Conservation (phyloP, 495 filamentous ascomycete species). For the Umbilicaria muhlenbergii region DNA sequence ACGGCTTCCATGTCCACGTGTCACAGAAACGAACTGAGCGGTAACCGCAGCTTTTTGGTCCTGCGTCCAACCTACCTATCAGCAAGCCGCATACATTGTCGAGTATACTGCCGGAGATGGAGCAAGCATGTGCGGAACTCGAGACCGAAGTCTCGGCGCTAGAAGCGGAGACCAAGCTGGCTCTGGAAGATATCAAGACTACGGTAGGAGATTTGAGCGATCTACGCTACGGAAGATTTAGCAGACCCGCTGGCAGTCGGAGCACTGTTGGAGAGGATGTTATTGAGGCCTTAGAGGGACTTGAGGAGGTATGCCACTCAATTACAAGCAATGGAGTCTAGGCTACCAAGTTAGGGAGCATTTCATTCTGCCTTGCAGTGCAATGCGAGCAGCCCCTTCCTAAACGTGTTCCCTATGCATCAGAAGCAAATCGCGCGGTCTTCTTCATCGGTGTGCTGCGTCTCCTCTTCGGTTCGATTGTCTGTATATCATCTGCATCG, state of each 20-base stretch:
- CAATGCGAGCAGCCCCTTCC: too few relatives aligned
- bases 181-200: slow-evolving; percentile 44
- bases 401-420: too few relatives aligned
- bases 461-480: too few relatives aligned
- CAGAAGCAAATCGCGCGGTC: too few relatives aligned
- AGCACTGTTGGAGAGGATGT: slow-evolving; percentile 47
- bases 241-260: slow-evolving; percentile 36
- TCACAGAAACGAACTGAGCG: too few relatives aligned
- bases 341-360: neutral
- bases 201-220: slow-evolving; percentile 64
- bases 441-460: too few relatives aligned
- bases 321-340: neutral
- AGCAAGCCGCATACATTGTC: slow-evolving; percentile 40
- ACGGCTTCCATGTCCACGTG: neutral
- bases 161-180: slow-evolving; percentile 43
- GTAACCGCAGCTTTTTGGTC: slow-evolving; percentile 43
- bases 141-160: slow-evolving; percentile 48
- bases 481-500: too few relatives aligned
- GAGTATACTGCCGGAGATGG: slow-evolving; percentile 52
- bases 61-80: slow-evolving; percentile 23
- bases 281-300: slow-evolving; percentile 31
- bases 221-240: slow-evolving; percentile 63
- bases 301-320: slow-evolving; percentile 46
- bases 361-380: too few relatives aligned
- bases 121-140: slow-evolving; percentile 44